These are phyloP conservation scores for Nothophaeocryptopus gaeumannii DNA, from an alignment of 2,329 filamentous ascomycete species.

Conservation along the genomic window DNA sequence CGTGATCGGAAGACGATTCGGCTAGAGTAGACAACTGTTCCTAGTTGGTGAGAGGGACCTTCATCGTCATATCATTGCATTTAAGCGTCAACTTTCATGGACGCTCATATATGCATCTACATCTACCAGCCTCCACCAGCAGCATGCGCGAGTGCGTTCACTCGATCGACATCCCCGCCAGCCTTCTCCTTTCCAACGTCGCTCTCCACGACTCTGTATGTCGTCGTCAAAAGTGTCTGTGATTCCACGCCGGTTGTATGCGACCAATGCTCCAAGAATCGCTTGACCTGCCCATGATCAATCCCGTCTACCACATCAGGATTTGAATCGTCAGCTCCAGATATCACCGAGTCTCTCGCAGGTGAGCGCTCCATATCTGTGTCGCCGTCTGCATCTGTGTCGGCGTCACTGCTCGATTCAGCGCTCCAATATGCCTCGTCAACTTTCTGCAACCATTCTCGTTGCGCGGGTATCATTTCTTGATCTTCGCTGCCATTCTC, in stretches of 20 bases:
- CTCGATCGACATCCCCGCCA: slow-evolving; percentile 70
- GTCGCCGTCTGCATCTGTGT: slow-evolving; percentile 22
- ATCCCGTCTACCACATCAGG: slow-evolving; percentile 48
- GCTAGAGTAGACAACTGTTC: too few relatives aligned
- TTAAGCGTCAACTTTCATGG: too few relatives aligned
- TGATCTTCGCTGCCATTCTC: slow-evolving; percentile 36
- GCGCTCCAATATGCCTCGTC: slow-evolving; percentile 51
- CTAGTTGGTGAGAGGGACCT: not conserved
- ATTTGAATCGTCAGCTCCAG: slow-evolving; percentile 26
- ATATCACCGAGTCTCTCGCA: slow-evolving; percentile 23
- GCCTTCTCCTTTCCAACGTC: slow-evolving; percentile 78
- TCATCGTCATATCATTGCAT: too few relatives aligned
- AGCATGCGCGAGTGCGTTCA: slow-evolving; percentile 84
- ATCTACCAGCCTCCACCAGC: slow-evolving; percentile 86
- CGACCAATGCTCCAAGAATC: slow-evolving; percentile 74
- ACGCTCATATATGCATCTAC: not conserved
- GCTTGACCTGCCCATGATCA: slow-evolving; percentile 63
- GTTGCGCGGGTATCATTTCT: slow-evolving; percentile 67
- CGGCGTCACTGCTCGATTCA: slow-evolving; percentile 22
- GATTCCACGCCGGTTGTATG: slow-evolving; percentile 66
- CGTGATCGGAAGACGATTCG: too few relatives aligned
- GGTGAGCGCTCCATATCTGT: slow-evolving; percentile 19
- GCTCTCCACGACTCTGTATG: slow-evolving; percentile 87
- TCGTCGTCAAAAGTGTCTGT: slow-evolving; percentile 76
- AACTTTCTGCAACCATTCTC: slow-evolving; percentile 75